Percentiles rank a stretch among this genome's conserved stretches.
These are phyloP conservation scores for Magnusiomyces tetraspermus DNA, from an alignment of 1,139 yeast genomes.

Conservation along the genomic window DNA sequence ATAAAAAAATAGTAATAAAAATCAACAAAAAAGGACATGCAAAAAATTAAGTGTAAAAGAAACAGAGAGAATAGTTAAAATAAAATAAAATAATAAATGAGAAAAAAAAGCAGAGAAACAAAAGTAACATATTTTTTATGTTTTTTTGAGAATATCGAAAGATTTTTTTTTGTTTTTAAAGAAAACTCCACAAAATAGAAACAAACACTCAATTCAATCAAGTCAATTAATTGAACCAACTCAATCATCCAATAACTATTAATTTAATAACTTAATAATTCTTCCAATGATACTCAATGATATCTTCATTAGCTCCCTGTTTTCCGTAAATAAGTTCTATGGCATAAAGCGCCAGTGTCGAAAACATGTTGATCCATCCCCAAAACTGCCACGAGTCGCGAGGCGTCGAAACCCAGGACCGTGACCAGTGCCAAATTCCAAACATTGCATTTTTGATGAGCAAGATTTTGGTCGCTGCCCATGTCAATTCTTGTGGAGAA, in stretches of 20 bases:
- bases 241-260: no score
- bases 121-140: no score
- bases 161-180: no score
- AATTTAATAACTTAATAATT: background rate
- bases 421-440: constrained; percentile 13
- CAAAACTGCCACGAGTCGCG: constrained; percentile 67
- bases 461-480: background rate
- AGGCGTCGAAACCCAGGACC: constrained; percentile 45
- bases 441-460: background rate
- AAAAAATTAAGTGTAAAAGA: no score
- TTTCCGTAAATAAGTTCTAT: constrained; percentile 51
- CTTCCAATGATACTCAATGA: constrained; percentile 13
- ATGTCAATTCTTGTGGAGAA: background rate
- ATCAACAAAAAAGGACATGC: background rate
- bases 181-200: no score
- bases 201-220: no score
- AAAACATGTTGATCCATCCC: constrained; percentile 90
- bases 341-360: constrained; percentile 68
- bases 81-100: no score
- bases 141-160: no score
- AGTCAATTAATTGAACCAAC: no score
- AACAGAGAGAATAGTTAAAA: background rate
- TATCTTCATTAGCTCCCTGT: constrained; percentile 22
- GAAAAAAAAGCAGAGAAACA: no score
- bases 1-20: background rate